phyloP scores from a whole-genome alignment of 2,329 filamentous ascomycete species.

The Incumbomyces lentus region DNA sequence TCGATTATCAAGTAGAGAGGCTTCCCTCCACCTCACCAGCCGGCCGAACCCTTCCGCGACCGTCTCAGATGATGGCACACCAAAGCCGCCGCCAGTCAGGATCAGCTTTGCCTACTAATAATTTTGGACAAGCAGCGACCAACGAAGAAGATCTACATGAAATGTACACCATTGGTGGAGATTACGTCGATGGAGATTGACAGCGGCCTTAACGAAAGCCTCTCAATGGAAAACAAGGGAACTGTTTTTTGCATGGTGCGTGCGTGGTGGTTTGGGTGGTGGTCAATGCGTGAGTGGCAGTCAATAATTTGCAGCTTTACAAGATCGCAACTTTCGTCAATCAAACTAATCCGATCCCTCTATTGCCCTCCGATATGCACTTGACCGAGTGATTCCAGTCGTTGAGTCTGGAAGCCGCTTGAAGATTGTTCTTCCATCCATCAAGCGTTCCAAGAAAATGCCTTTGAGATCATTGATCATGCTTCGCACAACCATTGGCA shows the following conservation, averaged over 20 bases:
- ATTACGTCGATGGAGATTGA: too few relatives aligned
- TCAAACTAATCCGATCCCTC: neutral
- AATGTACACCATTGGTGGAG: too few relatives aligned
- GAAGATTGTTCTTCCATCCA: neutral
- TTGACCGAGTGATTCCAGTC: neutral
- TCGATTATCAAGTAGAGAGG: neutral
- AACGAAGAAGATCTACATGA: too few relatives aligned
- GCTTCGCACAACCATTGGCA: neutral
- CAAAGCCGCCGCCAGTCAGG: constrained; percentile 7
- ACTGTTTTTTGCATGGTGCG: too few relatives aligned
- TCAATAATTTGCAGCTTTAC: constrained; percentile 10
- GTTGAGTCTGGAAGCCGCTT: neutral
- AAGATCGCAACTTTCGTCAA: neutral
- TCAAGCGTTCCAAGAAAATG: neutral
- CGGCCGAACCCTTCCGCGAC: neutral
- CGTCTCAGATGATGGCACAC: constrained; percentile 8
- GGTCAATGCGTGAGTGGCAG: neutral
- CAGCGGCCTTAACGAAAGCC: too few relatives aligned
- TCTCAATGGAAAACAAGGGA: too few relatives aligned
- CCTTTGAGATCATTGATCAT: neutral
- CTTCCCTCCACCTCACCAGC: neutral
- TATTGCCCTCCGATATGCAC: neutral
- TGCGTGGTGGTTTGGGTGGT: too few relatives aligned
- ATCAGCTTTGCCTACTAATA: too few relatives aligned
- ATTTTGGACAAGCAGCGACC: too few relatives aligned